Conservation (phyloP, 768 basidiomycete species). For the Paxillus ammoniavirescens region DNA sequence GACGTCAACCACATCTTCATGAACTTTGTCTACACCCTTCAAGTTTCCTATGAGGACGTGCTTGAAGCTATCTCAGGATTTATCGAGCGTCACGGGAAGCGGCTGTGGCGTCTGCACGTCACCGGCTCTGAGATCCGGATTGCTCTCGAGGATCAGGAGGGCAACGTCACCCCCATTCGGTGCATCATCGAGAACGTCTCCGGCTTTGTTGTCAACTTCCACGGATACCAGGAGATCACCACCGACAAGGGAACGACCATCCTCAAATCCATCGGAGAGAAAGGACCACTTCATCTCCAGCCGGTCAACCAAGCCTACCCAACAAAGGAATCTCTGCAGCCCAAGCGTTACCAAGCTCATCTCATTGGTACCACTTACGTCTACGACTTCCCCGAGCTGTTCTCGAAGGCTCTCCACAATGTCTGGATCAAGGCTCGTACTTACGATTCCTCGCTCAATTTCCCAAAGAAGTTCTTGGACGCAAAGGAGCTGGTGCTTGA, state of each 20-base stretch:
- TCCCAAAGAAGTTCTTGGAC: constrained; percentile 78
- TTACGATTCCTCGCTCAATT: constrained; percentile 59
- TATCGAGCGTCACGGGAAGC: constrained; percentile 97
- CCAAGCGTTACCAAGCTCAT: constrained; percentile 98
- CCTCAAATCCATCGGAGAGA: constrained; percentile 96
- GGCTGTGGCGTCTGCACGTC: constrained; percentile 96
- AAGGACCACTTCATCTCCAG: constrained; percentile 94
- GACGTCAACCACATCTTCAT: constrained; percentile 99
- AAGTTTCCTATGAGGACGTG: constrained; percentile 94
- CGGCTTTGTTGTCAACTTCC: constrained; percentile 98
- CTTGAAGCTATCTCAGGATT: constrained; percentile 97
- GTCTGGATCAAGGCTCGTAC: constrained; percentile 79
- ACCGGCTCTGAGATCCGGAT: constrained; percentile 98
- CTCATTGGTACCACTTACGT: constrained; percentile 98
- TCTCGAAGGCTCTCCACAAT: constrained; percentile 94
- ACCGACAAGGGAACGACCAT: constrained; percentile 96
- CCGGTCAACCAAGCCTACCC: constrained; percentile 92
- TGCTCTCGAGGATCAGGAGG: constrained; percentile 89
- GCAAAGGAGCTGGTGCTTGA: constrained; percentile 92
- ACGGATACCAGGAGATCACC: constrained; percentile 96
- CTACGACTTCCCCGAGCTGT: constrained; percentile 99
- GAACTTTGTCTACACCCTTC: constrained; percentile 97
- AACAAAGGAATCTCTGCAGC: constrained; percentile 97
- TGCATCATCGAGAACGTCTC: constrained; percentile 99
- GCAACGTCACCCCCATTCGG: constrained; percentile 93